Conservation (phyloP, 306 rosid genomes). For the Geum urbanum region DNA sequence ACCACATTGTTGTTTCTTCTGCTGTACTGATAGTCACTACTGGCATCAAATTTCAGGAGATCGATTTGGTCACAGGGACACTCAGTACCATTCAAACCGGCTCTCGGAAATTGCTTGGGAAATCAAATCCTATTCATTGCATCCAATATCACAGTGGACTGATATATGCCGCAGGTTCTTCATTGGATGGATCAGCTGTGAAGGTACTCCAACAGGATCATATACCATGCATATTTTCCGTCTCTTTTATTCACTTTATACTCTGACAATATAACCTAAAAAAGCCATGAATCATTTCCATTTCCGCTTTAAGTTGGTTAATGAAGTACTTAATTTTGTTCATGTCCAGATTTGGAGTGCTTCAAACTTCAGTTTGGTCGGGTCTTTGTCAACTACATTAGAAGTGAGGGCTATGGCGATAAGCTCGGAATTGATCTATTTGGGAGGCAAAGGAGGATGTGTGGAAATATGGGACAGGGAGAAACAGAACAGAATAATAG, state of each 20-base stretch:
- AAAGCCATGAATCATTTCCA: not conserved
- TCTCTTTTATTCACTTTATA: not conserved
- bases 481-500: conserved; percentile 55
- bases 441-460: conserved; percentile 78
- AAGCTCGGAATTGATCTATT: conserved; percentile 74
- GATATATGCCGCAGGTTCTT: conserved; percentile 60
- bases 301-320: not conserved
- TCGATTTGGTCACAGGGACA: conserved; percentile 68
- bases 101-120: conserved; percentile 60
- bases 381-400: conserved; percentile 50
- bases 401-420: conserved; percentile 77
- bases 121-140: conserved; percentile 66
- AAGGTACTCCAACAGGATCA: conserved; percentile 51
- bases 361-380: conserved; percentile 54
- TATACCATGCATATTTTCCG: not conserved
- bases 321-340: conserved; percentile 10
- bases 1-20: conserved; percentile 14
- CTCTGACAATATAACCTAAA: not conserved
- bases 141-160: conserved; percentile 58
- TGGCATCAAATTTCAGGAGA: conserved; percentile 48
- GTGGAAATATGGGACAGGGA: conserved; percentile 80
- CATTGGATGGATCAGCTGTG: conserved; percentile 65
- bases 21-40: not conserved
- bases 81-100: conserved; percentile 60
- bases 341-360: conserved; percentile 59